phyloP scores from a whole-genome alignment of 2,329 filamentous ascomycete genomes.

The Phoma sp. region DNA sequence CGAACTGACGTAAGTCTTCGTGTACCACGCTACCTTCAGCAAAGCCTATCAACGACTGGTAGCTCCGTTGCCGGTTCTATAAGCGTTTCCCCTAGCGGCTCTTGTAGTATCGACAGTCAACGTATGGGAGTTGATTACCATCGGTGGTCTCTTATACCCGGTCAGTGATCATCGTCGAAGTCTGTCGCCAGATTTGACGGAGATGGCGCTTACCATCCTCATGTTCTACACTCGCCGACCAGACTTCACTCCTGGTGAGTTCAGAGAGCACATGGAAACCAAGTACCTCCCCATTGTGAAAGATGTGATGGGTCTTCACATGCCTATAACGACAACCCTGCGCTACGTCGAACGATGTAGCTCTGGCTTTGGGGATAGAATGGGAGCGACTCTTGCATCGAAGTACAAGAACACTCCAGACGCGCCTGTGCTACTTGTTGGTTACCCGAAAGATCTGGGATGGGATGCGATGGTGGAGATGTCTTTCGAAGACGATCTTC shows the following conservation, averaged over 20 bases:
- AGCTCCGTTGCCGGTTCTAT: background rate
- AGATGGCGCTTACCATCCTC: conserved; percentile 3
- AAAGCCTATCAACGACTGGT: no score
- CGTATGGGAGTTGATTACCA: background rate
- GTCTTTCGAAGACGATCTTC: conserved; percentile 31
- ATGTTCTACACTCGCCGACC: conserved; percentile 29
- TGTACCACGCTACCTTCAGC: no score
- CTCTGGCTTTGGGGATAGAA: conserved; percentile 25
- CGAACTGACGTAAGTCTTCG: no score
- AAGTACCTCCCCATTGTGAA: conserved; percentile 25
- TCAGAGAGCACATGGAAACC: conserved; percentile 24
- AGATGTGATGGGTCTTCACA: conserved; percentile 22
- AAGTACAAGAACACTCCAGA: conserved; percentile 16
- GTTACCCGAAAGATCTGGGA: conserved; percentile 21
- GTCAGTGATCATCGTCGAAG: background rate
- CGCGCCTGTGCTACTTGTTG: conserved; percentile 30
- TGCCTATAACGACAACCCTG: conserved; percentile 14
- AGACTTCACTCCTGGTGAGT: conserved; percentile 24
- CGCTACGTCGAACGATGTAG: conserved; percentile 25
- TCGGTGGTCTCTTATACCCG: no score
- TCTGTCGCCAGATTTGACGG: no score
- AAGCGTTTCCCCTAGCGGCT: background rate
- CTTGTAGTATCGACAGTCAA: background rate
- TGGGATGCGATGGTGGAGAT: conserved; percentile 32
- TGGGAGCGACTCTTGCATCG: conserved; percentile 23